phyloP scores from a whole-genome alignment of 768 basidiomycete species.

The Phanerochaete carnosa region DNA sequence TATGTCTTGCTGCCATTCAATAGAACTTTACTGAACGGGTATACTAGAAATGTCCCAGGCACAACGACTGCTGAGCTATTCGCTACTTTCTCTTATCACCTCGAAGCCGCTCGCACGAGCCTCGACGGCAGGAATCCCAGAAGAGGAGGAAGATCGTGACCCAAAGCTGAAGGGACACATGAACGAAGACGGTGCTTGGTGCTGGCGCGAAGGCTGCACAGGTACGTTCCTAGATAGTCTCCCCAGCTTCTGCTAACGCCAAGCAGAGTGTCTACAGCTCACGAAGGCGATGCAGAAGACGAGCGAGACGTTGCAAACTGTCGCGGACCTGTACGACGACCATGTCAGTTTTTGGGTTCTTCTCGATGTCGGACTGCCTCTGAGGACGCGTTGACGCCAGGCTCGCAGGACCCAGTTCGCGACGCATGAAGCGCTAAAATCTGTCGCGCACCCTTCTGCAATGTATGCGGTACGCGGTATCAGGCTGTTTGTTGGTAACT shows the following conservation, averaged over 20 bases:
- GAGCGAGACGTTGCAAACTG: conserved; percentile 66
- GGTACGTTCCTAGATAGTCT: conserved; percentile 35
- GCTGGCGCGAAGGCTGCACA: conserved; percentile 77
- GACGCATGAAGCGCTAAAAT: conserved; percentile 74
- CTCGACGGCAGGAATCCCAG: conserved; percentile 28
- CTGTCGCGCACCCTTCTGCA: conserved; percentile 70
- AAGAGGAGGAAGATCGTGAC: conserved; percentile 44
- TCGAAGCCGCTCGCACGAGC: conserved; percentile 55
- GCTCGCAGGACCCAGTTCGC: conserved; percentile 69
- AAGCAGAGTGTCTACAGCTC: conserved; percentile 66
- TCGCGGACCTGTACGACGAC: conserved; percentile 77
- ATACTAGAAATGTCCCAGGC: conserved; percentile 74
- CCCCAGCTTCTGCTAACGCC: background rate
- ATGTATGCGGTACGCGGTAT: conserved; percentile 55
- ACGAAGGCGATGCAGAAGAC: conserved; percentile 79
- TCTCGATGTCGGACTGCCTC: background rate
- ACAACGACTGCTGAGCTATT: conserved; percentile 70
- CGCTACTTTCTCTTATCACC: conserved; percentile 71
- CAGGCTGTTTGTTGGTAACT: background rate
- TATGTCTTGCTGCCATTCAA: conserved; percentile 26
- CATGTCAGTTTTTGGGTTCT: conserved; percentile 45
- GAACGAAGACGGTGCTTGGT: conserved; percentile 79
- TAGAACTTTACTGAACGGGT: background rate
- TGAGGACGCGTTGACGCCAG: conserved; percentile 35
- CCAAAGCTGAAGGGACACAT: conserved; percentile 45